These are phyloP conservation scores for Cercospora berteroae DNA, from an alignment of 2,329 filamentous ascomycete species.

Conservation along the genomic window DNA sequence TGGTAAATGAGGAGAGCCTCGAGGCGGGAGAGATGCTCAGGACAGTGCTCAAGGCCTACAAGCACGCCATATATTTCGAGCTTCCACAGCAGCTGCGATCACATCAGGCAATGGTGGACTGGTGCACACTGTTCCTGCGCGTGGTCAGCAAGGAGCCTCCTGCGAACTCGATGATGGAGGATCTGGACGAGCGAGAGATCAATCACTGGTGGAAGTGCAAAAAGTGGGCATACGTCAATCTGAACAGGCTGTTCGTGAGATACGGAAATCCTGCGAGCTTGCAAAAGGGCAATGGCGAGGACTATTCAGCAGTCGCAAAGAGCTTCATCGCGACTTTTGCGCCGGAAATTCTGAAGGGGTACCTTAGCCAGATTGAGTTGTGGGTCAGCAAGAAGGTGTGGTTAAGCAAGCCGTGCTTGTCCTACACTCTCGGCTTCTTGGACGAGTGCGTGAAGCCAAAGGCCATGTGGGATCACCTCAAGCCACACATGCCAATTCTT, in stretches of 20 bases:
- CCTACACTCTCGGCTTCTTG: conserved; percentile 89
- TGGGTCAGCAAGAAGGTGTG: conserved; percentile 94
- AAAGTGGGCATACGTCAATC: conserved; percentile 98
- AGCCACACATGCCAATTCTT: conserved; percentile 87
- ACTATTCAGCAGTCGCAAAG: conserved; percentile 80
- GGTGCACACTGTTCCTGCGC: conserved; percentile 92
- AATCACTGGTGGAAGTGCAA: conserved; percentile 99
- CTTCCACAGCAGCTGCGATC: conserved; percentile 74
- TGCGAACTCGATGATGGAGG: conserved; percentile 73
- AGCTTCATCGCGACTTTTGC: conserved; percentile 88
- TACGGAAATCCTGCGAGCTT: conserved; percentile 84
- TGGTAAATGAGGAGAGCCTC: conserved; percentile 85
- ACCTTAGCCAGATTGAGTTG: conserved; percentile 91
- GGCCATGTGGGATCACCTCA: conserved; percentile 91
- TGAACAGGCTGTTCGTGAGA: conserved; percentile 90
- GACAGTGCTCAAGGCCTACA: conserved; percentile 92
- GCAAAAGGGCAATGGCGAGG: conserved; percentile 69
- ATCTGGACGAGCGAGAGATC: conserved; percentile 79
- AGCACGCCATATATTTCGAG: conserved; percentile 95
- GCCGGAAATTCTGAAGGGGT: conserved; percentile 92
- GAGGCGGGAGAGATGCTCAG: conserved; percentile 97
- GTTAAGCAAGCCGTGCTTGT: conserved; percentile 91
- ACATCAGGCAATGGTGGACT: conserved; percentile 81
- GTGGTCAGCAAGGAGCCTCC: conserved; percentile 85
- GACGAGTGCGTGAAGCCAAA: conserved; percentile 98